Base-by-base conservation (phyloP, 371 early-diverging fungal genomes). In the Mortierella sp. region DNA sequence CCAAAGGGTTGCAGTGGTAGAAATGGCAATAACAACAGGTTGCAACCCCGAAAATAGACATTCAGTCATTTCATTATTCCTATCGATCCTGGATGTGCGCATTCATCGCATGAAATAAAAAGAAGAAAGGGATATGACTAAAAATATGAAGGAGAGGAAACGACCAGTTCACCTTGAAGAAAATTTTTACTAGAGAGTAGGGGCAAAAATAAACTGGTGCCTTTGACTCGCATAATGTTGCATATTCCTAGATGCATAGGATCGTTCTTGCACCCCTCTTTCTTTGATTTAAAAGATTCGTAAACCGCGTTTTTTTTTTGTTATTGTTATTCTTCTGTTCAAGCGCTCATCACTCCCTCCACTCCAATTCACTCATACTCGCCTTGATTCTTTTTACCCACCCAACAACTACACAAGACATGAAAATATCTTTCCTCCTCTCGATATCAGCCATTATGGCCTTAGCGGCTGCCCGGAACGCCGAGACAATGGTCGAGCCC, bases 401-500 rank as follows among this genome's bases (percentile, higher is more conserved):
- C 16, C 57, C 68, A 45, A 13, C 31, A 38, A 38, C 42, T 3
- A 75, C 45, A 45, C 38, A 21, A 2, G 1, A 31, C 4, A 77
- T 81, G 81, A 81, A 84, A 34, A 34, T 74, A 57, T 3, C 77
- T 34, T 45, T 34, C 48, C 57, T 81, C n/a, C 57, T 84, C 38
- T 81, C 81, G 3, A 13, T 81, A 34, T 60, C 79, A 11, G 81
- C 79, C 28, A 28, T 78, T 45, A 70, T 79, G 50, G 71, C 81
- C 44, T 13, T 79, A 4, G 79, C 73, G 4, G 70, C 38, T 24
- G 79, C 80, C 16, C 80, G 76, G 26, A 31, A 71, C 14, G 0
- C 48, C 7, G 72, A 63, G 7, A 58, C 31, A 44, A 26, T 72
- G 42, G 68, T 44, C 26, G n/a, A 70, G 1, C 19, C 78, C 50